phyloP scores from a whole-genome alignment of 1,284 basidiomycete genomes.

The Termitomyces sp. region DNA sequence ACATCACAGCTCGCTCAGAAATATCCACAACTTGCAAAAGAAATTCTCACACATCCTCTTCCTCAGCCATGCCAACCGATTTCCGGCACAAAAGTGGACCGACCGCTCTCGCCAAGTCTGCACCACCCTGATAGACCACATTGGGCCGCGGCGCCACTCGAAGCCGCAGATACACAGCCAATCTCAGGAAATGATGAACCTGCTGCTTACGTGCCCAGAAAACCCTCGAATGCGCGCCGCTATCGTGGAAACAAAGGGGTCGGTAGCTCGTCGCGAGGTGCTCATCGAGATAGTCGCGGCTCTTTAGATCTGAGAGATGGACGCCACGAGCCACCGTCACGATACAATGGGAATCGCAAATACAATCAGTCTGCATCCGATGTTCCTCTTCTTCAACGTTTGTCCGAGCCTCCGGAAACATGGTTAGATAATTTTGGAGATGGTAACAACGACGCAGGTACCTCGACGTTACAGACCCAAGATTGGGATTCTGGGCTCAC shows the following conservation, averaged over 20 bases:
- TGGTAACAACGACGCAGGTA: slow-evolving; percentile 5
- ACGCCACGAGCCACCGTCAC: slow-evolving; percentile 6
- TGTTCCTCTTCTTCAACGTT: neutral
- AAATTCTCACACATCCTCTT: slow-evolving; percentile 22
- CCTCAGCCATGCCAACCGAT: slow-evolving; percentile 3
- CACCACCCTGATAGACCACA: slow-evolving; percentile 14
- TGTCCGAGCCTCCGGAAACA: neutral
- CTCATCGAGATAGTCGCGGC: neutral
- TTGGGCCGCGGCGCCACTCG: slow-evolving; percentile 15
- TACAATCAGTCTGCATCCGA: slow-evolving; percentile 1
- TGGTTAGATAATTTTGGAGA: neutral
- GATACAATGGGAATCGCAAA: neutral
- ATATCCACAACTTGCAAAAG: slow-evolving; percentile 30
- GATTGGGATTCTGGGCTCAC: neutral
- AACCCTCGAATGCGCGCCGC: slow-evolving; percentile 2
- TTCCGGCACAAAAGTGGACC: neutral
- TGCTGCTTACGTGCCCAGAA: neutral
- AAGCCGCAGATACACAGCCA: neutral
- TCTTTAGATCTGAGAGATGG: neutral
- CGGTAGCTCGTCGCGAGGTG: neutral
- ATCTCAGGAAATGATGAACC: neutral
- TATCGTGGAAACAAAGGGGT: neutral
- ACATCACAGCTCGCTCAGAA: slow-evolving; percentile 18
- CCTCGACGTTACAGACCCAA: neutral
- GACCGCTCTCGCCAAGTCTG: slow-evolving; percentile 3